Evolutionary conservation across 2,329 filamentous ascomycete genomes (phyloP), one percentile per base, ranked within the genome.

Genomic region (Dactylellina leptospora): DNA sequence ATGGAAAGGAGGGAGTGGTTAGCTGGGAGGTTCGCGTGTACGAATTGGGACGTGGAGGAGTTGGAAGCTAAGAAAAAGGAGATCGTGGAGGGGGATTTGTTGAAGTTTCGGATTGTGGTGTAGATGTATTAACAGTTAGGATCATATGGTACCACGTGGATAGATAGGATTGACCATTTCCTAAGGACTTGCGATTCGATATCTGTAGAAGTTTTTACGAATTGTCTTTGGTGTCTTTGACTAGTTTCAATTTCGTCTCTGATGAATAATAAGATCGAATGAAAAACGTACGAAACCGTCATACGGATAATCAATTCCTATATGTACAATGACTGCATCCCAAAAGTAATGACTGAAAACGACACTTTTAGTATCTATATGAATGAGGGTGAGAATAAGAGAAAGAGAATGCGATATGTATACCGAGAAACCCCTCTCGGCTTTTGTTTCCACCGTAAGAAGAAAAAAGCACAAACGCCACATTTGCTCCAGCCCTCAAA

Each of bases 1-100:
- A 66, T 44, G 23, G 66, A 69, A 42, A 50, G 72, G 18, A 72
- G 64, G 10, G 68, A 70, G 10, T 75, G 70, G 53, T 55, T 74
- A 16, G 42, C 30, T 13, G 68, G 68, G n/a, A 22, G 74, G 20
- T 75, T 54, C 28, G 30, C 55, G 11, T 25, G 30, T 9, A 20
- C 36, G 2, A 62, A 61, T 11, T 70, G 64, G 64, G 56, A 70
- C 44, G 51, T 70, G 10, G 58, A 71, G 11, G 62, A 74, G 36
- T 38, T 74, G 27, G 56, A 61, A 28, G 36, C 23, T 16, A 66
- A 59, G 47, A 75, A 71, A 48, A 60, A 66, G 53, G 62, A 73
- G 25, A 74, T 75, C 16, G 48, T 70, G 10, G 27, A 56, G n/a
- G 30, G 23, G 5, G 56, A 63, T 62, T 18, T 71, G 28, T 50